phyloP scores from a whole-genome alignment of 331 rosid species.

The Malus hybrid region DNA sequence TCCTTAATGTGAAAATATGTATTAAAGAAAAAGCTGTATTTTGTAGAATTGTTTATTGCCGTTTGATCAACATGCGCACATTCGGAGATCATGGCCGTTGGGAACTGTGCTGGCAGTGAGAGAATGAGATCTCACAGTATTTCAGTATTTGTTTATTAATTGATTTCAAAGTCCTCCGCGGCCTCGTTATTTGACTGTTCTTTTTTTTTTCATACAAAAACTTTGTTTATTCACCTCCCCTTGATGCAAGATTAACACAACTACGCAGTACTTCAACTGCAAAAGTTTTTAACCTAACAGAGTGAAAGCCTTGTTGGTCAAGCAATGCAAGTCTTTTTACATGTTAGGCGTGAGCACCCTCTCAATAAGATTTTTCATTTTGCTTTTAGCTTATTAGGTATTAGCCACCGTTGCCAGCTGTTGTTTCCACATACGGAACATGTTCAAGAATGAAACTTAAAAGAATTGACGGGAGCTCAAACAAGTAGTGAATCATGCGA shows the following conservation, averaged over 20 bases:
- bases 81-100: constrained; percentile 7
- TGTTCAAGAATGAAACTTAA: too few species aligned
- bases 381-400: too few species aligned
- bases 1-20: too few species aligned
- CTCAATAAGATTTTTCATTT: too few species aligned
- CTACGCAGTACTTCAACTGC: neutral
- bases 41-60: neutral
- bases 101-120: neutral
- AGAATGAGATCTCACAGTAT: constrained; percentile 4
- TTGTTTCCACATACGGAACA: too few species aligned
- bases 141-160: neutral
- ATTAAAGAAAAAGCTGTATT: neutral
- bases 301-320: too few species aligned
- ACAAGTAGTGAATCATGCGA: too few species aligned
- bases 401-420: too few species aligned
- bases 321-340: too few species aligned
- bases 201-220: neutral
- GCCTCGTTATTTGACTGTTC: constrained; percentile 5
- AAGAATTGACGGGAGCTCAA: too few species aligned
- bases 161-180: constrained; percentile 12
- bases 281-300: too few species aligned
- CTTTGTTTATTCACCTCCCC: neutral
- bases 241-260: neutral
- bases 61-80: constrained; percentile 11
- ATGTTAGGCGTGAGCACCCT: too few species aligned